Evolutionary conservation across 2,329 filamentous ascomycete genomes (phyloP).

Genomic region (Exophiala sideris): DNA sequence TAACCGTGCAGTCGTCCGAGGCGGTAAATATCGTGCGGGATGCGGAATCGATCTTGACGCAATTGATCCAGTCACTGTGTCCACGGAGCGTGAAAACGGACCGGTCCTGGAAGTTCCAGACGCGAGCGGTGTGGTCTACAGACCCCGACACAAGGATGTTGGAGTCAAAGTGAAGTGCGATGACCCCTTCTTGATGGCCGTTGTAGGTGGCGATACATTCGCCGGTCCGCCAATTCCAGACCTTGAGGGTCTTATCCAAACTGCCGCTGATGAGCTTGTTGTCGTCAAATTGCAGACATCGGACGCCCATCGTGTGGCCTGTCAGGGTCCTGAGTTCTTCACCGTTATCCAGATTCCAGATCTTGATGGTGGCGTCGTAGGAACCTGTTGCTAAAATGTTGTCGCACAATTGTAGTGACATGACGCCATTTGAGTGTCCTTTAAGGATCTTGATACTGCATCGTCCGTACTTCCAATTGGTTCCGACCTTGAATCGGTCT

Average conservation of each 20-base stretch:
- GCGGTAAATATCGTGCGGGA: conserved; percentile 88
- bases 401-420: conserved; percentile 77
- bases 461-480: conserved; percentile 94
- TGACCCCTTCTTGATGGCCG: conserved; percentile 76
- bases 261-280: conserved; percentile 86
- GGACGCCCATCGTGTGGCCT: conserved; percentile 79
- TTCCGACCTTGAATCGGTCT: conserved; percentile 90
- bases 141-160: conserved; percentile 85
- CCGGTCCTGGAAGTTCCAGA: conserved; percentile 87
- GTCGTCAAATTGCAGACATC: conserved; percentile 90
- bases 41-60: conserved; percentile 77
- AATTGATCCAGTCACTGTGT: conserved; percentile 93
- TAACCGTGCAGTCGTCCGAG: conserved; percentile 87
- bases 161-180: conserved; percentile 81
- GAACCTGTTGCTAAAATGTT: conserved; percentile 89
- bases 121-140: conserved; percentile 81
- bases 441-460: conserved; percentile 80
- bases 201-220: conserved; percentile 77
- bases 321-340: conserved; percentile 78
- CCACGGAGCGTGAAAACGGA: conserved; percentile 76
- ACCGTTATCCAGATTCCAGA: conserved; percentile 91
- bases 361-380: conserved; percentile 91
- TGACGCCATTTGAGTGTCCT: conserved; percentile 84
- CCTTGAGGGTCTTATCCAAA: conserved; percentile 79
- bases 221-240: conserved; percentile 97